These are phyloP conservation scores for Trichoderma sp. DNA, from an alignment of 2,329 filamentous ascomycete species.

Conservation along the genomic window DNA sequence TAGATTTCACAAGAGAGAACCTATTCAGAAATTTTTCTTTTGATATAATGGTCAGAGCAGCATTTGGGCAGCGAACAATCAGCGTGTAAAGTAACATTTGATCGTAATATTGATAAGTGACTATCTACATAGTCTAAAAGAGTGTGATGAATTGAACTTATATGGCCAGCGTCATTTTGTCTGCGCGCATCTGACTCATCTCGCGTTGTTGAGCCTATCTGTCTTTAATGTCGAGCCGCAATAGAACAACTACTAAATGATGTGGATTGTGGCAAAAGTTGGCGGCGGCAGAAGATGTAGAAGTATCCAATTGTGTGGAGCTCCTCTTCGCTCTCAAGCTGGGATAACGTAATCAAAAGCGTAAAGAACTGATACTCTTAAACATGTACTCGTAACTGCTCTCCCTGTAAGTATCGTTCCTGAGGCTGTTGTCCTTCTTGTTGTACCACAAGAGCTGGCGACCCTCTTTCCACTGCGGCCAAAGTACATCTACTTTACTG, in stretches of 20 bases:
- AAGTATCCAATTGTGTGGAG: background rate
- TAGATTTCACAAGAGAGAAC: background rate
- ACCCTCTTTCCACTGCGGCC: constrained; percentile 46
- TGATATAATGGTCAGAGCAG: background rate
- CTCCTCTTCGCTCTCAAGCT: background rate
- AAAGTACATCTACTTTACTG: constrained; percentile 39
- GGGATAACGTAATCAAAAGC: background rate
- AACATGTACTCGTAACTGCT: background rate
- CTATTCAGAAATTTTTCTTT: background rate
- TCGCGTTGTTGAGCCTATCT: background rate
- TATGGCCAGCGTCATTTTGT: background rate
- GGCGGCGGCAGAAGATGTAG: background rate
- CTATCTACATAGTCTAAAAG: background rate
- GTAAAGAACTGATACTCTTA: background rate
- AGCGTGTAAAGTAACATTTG: background rate
- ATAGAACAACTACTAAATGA: background rate
- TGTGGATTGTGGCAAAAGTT: background rate
- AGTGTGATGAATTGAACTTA: background rate
- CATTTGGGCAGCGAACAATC: background rate
- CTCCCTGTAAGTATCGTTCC: background rate
- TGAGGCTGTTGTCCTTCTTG: background rate
- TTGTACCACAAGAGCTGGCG: constrained; percentile 48
- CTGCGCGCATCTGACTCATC: background rate
- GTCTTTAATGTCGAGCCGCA: too few species aligned
- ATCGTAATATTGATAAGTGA: background rate